Conservation (phyloP, 441 rosid species). For the Erysimum pusillum region DNA sequence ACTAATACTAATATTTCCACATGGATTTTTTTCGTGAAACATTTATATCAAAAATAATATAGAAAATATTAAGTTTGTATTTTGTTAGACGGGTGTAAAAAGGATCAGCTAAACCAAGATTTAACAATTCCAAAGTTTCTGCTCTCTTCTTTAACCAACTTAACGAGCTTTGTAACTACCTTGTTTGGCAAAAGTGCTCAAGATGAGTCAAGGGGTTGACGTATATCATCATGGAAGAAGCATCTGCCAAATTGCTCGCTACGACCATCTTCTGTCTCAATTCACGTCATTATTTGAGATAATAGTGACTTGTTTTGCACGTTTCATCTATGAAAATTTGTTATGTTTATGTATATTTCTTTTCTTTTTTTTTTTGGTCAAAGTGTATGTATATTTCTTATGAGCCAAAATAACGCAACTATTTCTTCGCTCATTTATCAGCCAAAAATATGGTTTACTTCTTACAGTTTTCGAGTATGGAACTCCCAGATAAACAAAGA, state of each 20-base stretch:
- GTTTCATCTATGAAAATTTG: neutral
- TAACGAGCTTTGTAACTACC: neutral
- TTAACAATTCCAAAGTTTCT: no score
- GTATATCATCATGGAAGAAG: conserved; percentile 6
- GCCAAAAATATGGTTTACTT: conserved; percentile 2
- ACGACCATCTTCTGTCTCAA: conserved; percentile 4
- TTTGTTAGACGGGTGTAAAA: no score
- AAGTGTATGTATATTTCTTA: no score
- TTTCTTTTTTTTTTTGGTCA: no score
- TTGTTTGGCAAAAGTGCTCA: no score
- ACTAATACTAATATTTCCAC: neutral
- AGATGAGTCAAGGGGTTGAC: neutral
- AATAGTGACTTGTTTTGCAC: conserved; percentile 13
- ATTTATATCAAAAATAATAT: no score
- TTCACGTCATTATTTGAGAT: neutral
- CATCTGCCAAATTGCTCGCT: neutral
- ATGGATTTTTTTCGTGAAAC: neutral
- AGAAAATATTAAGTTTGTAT: no score
- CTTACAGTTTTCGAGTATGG: neutral
- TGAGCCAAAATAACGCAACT: neutral
- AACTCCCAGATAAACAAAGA: neutral
- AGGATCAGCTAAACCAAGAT: no score
- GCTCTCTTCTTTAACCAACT: neutral
- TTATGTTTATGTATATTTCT: neutral
- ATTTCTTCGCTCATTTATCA: neutral